Conservation (phyloP, 805 yeast genomes). For the Candida boleticola region DNA sequence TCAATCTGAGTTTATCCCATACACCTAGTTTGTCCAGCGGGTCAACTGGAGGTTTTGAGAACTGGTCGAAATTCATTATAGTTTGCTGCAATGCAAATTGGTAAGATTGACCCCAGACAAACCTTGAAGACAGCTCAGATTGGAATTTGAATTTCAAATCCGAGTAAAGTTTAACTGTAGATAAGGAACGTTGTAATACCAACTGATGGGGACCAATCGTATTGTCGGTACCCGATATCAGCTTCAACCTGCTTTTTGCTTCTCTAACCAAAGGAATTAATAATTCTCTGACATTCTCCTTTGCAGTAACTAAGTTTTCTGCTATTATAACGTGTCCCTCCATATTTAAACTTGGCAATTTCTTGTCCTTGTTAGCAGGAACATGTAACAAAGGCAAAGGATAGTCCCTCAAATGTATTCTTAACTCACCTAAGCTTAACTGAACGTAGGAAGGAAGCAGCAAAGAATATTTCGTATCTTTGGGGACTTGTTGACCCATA, state of each 20-base stretch:
- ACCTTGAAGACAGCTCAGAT: constrained; percentile 57
- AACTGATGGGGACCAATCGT: constrained; percentile 49
- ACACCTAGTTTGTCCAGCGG: constrained; percentile 83
- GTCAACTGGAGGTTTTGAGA: constrained; percentile 87
- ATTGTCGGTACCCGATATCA: background rate
- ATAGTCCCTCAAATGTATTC: constrained; percentile 77
- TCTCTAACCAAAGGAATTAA: constrained; percentile 54
- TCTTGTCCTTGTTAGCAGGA: constrained; percentile 44
- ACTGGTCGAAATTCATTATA: constrained; percentile 73
- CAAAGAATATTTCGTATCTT: constrained; percentile 63
- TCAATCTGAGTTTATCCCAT: constrained; percentile 84
- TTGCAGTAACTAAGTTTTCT: constrained; percentile 56
- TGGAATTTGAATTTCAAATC: constrained; percentile 55
- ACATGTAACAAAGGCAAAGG: constrained; percentile 80
- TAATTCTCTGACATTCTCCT: constrained; percentile 55
- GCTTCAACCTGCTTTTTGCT: no score
- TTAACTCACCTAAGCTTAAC: constrained; percentile 55
- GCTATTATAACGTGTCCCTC: constrained; percentile 67
- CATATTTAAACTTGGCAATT: constrained; percentile 28
- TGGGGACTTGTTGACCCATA: constrained; percentile 82
- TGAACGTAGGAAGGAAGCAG: constrained; percentile 63
- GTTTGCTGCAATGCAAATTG: constrained; percentile 82
- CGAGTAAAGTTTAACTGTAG: constrained; percentile 71
- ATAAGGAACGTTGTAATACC: constrained; percentile 69
- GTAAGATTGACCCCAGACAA: constrained; percentile 83